Percentiles rank a stretch among this genome's conserved stretches.
These are phyloP conservation scores for Centella asiatica DNA, from an alignment of 129 eudicot genomes.

Conservation along the genomic window DNA sequence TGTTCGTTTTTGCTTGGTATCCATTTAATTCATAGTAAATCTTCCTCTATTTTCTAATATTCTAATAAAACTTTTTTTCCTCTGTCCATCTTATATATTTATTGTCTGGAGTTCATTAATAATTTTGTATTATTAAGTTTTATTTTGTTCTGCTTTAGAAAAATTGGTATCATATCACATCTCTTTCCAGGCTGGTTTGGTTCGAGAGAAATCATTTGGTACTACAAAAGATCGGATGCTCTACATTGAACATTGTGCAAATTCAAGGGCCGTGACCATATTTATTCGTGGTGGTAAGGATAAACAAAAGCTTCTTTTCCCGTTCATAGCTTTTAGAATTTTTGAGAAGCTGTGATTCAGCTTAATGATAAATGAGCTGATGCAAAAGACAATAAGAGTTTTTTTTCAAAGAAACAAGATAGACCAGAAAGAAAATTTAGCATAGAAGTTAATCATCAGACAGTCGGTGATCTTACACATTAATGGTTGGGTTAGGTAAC, in stretches of 20 bases:
- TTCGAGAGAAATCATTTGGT: conserved; percentile 90
- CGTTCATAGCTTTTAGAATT: neutral
- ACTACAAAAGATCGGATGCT: conserved; percentile 98
- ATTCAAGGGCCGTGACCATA: conserved; percentile 92
- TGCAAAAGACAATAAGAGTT: too few species aligned
- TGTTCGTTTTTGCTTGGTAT: too few species aligned
- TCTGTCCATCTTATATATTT: too few species aligned
- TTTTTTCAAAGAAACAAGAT: neutral
- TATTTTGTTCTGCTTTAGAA: neutral
- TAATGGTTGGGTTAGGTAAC: conserved; percentile 51
- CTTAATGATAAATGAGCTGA: too few species aligned
- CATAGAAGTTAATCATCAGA: neutral
- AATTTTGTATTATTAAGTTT: too few species aligned
- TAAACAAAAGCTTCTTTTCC: neutral
- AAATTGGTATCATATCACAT: neutral
- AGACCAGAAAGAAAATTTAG: neutral
- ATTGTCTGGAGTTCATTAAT: too few species aligned
- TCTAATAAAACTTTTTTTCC: too few species aligned
- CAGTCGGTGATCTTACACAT: conserved; percentile 3
- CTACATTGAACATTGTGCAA: conserved; percentile 96
- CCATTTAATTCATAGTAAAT: too few species aligned
- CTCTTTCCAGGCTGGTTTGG: conserved; percentile 73
- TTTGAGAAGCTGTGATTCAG: too few species aligned
- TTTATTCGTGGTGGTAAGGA: conserved; percentile 88
- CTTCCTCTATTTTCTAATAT: too few species aligned